phyloP scores from a whole-genome alignment of 139 green algal genomes.

The Yamagishiella unicocca region DNA sequence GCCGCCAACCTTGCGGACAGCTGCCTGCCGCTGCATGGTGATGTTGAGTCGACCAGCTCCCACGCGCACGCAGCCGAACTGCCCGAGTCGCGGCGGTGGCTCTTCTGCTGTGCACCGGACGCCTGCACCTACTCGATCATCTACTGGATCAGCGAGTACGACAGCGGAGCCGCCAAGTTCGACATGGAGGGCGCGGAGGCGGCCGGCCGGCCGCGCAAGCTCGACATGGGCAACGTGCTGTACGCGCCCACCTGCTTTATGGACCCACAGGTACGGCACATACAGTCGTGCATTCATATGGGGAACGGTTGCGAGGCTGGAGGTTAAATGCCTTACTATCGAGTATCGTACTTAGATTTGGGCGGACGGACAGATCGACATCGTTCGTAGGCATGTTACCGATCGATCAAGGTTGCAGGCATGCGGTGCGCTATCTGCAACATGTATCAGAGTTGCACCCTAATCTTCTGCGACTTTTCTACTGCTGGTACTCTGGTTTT shows the following conservation, averaged over 20 bases:
- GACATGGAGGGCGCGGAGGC: constrained; percentile 35
- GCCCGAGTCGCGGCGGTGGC: constrained; percentile 37
- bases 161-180: constrained; percentile 23
- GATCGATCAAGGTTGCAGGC: too few relatives aligned
- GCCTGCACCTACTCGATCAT: constrained; percentile 65
- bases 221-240: constrained; percentile 69
- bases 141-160: constrained; percentile 62
- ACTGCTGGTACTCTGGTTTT: too few relatives aligned
- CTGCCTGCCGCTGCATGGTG: constrained; percentile 28
- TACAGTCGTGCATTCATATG: too few relatives aligned
- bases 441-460: too few relatives aligned
- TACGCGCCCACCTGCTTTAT: constrained; percentile 67
- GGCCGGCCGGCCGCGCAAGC: constrained; percentile 57
- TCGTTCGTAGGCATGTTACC: too few relatives aligned
- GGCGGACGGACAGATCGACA: too few relatives aligned
- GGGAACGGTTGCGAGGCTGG: too few relatives aligned
- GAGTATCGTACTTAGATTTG: too few relatives aligned
- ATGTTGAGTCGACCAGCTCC: constrained; percentile 10
- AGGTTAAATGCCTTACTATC: too few relatives aligned
- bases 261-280: constrained; percentile 59
- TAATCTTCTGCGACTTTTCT: too few relatives aligned
- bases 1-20: background rate
- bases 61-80: constrained; percentile 4
- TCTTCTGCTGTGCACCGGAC: constrained; percentile 59
- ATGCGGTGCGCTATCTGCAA: too few relatives aligned